Base-by-base conservation (phyloP, 1,284 basidiomycete species). In the Ustilago lituana region DNA sequence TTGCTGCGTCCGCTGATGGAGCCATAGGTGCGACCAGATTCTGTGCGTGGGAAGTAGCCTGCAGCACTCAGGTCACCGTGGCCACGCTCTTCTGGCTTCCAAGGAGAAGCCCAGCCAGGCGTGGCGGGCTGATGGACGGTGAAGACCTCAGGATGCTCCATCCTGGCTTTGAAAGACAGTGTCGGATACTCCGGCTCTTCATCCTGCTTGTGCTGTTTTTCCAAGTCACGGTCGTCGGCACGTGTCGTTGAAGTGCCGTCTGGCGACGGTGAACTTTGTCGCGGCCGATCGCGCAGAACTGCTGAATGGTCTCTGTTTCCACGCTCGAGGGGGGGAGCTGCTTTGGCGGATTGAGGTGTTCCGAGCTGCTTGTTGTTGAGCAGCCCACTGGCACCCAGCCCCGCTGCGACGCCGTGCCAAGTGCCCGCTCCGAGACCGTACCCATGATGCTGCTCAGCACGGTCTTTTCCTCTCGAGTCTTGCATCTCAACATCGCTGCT, bases 21-120 rank as follows among this genome's bases (percentile, higher is more conserved):
- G 29, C 51, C 41, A 7, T 48, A 33, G 26, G 73, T 62, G 4
- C 60, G 57, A 10, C 58, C 60, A 3, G 74, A 65, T 2, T 73
- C 66, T 26, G 73, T 66, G 33, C 73, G 64, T 20, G 74, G 70
- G 45, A 75, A 77, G 46, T 68, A 74, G 44, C 74, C 73, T 15
- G 49, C 50, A 10, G 57, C 63, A 31, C 58, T 40, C 35, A 77
- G 53, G 9, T 52, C 52, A 37, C 61, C 59, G 46, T 62, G 54
- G 1, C 61, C 67, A 12, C 66, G 57, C 50, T 67, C 52, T 59
- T 78, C 76, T 5, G 77, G 74, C 38, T 69, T 54, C 77, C 77
- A 79, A 15, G 77, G 77, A 10, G 73, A 72, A 1, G 73, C 74
- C 77, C 76, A 79, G 9, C 77, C 77, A 3, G 77, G 76, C 7